Base-by-base conservation (phyloP, 495 filamentous ascomycete genomes). In the Xanthoparmelia taractica region DNA sequence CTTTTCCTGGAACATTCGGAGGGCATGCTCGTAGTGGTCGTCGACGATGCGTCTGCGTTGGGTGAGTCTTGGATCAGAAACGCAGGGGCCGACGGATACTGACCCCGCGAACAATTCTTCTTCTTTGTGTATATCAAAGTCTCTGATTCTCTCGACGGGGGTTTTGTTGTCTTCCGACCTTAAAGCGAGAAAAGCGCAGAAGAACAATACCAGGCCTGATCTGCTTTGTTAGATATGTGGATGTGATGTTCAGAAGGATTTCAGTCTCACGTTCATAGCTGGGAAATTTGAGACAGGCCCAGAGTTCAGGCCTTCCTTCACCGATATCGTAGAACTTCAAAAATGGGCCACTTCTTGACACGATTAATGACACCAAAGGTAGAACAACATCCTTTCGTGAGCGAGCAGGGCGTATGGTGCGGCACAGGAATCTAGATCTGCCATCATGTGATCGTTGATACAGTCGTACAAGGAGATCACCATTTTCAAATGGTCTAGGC, bases 141-240 rank as follows among this genome's bases (percentile, higher is more conserved):
- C 87, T 27, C 76, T 73, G 6, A 84, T 79, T 31, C 75, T 72
- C 31, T 78, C 65, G 29, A 80, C 77, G 2, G 79, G 75, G 3
- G 77, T 82, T 60, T 78, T 74, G 31, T 70, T 70, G 67, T 90
- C 89, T 57, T 89, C 83, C 18, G 83, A 80, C 69, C 90, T 90
- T 62, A 96, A 79, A 0, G 87, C 85, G 33, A 89, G 73, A 67
- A 93, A 89, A 0, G 86, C 84, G 73, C 83, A 87, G 72, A 87
- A 89, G 71, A 96, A 94, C 1, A 90, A 75, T 17, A 91, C 88
- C 84, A 96, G 84, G 63, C 75, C 84, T 85, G 13, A 2, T 29
- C n/a, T 5, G 6, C 11, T 41, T 25, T 5, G 25, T 63, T 12
- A 58, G 56, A 3, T 5, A 52, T 37, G 0, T 40, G 15, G 27